A percentile compares a stretch with the other conserved stretches of the same genome.
Conservation (phyloP, 1,284 basidiomycete species). For the Marasmius sp. region DNA sequence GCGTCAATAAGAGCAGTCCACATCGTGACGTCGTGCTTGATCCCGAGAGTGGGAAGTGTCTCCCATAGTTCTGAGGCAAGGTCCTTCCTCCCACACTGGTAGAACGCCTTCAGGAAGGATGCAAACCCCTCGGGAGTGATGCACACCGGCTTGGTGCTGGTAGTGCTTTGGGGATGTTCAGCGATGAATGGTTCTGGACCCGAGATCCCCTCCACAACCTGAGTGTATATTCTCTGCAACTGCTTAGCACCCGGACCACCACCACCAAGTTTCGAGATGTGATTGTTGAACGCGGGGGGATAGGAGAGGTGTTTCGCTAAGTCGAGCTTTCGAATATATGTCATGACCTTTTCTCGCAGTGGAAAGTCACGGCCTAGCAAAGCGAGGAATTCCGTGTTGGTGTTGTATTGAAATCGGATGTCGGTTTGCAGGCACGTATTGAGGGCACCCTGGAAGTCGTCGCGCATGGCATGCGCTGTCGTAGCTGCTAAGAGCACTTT, state of each 20-base stretch:
- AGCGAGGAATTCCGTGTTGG: slow-evolving; percentile 35
- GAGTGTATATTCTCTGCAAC: slow-evolving; percentile 48
- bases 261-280: slow-evolving; percentile 45
- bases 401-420: slow-evolving; percentile 34
- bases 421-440: slow-evolving; percentile 36
- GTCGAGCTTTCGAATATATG: slow-evolving; percentile 47
- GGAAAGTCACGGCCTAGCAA: slow-evolving; percentile 31
- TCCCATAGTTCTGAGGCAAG: slow-evolving; percentile 63
- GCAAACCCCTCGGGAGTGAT: slow-evolving; percentile 61
- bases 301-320: slow-evolving; percentile 50
- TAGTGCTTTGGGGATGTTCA: slow-evolving; percentile 32
- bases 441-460: slow-evolving; percentile 55
- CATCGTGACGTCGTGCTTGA: slow-evolving; percentile 47
- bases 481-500: slow-evolving; percentile 50
- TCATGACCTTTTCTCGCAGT: slow-evolving; percentile 37
- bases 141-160: slow-evolving; percentile 39
- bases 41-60: slow-evolving; percentile 51
- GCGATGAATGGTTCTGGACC: slow-evolving; percentile 48
- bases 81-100: slow-evolving; percentile 51
- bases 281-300: slow-evolving; percentile 47
- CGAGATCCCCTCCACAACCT: slow-evolving; percentile 48
- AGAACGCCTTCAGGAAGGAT: slow-evolving; percentile 60
- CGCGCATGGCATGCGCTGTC: slow-evolving; percentile 57
- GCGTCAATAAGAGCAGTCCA: slow-evolving; percentile 71
- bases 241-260: slow-evolving; percentile 23